Conservation (phyloP, 2,329 filamentous ascomycete species). For the Verticillium klebahnii region DNA sequence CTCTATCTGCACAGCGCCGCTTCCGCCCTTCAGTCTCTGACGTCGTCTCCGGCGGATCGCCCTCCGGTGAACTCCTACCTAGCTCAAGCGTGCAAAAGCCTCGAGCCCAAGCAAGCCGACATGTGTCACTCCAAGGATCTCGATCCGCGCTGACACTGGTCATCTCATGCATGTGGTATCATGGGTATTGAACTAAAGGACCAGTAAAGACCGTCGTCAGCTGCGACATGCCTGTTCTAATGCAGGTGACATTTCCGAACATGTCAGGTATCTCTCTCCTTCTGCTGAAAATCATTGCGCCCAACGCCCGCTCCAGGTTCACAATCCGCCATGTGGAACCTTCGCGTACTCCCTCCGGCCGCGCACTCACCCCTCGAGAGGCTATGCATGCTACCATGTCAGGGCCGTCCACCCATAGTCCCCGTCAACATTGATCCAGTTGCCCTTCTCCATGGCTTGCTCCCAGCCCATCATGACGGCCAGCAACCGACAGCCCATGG, state of each 20-base stretch:
- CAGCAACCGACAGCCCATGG: constrained; percentile 66
- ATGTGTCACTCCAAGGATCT: neutral
- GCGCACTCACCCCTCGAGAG: neutral
- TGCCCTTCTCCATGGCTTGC: constrained; percentile 49
- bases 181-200: neutral
- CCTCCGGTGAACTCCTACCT: no score
- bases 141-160: neutral
- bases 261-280: neutral
- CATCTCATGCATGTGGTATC: neutral
- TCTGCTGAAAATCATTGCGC: neutral
- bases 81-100: no score
- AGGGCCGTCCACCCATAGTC: constrained; percentile 56
- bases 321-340: neutral
- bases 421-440: constrained; percentile 79
- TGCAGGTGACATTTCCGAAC: neutral
- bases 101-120: no score
- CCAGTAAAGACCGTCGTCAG: neutral
- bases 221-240: neutral
- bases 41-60: no score
- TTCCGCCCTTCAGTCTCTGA: no score
- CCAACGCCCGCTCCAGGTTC: neutral
- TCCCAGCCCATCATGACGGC: constrained; percentile 90
- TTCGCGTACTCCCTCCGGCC: neutral
- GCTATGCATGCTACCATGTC: constrained; percentile 20
- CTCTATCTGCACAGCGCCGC: neutral